These are phyloP conservation scores for Fusarium luffae DNA, from an alignment of 2,329 filamentous ascomycete species.

Conservation along the genomic window DNA sequence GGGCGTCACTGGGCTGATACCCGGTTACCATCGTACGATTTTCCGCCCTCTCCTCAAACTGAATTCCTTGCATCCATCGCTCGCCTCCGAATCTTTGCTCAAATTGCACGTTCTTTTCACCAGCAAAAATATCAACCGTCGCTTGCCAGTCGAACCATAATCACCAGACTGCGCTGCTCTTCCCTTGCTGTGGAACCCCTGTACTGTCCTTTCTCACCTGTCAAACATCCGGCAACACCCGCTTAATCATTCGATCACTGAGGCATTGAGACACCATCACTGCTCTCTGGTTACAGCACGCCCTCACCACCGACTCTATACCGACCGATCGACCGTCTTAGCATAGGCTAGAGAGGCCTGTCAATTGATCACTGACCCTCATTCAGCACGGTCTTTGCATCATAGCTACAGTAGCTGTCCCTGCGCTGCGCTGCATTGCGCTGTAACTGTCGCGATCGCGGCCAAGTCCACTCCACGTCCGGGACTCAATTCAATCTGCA, in stretches of 20 bases:
- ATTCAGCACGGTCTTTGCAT: neutral
- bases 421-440: slow-evolving; percentile 3
- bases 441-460: slow-evolving; percentile 27
- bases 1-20: slow-evolving; percentile 47
- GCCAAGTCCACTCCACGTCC: slow-evolving; percentile 20
- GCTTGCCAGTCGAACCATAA: slow-evolving; percentile 44
- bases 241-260: slow-evolving; percentile 44
- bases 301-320: slow-evolving; percentile 20
- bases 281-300: slow-evolving; percentile 20
- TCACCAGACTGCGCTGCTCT: slow-evolving; percentile 35
- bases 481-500: slow-evolving; percentile 19
- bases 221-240: slow-evolving; percentile 45
- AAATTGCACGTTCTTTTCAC: slow-evolving; percentile 34
- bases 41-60: slow-evolving; percentile 42
- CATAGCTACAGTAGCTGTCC: neutral
- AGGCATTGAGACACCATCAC: slow-evolving; percentile 26
- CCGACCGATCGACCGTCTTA: slow-evolving; percentile 7
- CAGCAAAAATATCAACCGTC: slow-evolving; percentile 36
- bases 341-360: slow-evolving; percentile 22
- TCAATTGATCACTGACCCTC: slow-evolving; percentile 6
- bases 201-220: slow-evolving; percentile 25
- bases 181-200: slow-evolving; percentile 37
- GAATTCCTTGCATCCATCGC: slow-evolving; percentile 46
- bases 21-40: slow-evolving; percentile 50
- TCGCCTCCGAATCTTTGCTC: slow-evolving; percentile 37